Conservation (phyloP, 768 basidiomycete genomes). For the Russula compacta region DNA sequence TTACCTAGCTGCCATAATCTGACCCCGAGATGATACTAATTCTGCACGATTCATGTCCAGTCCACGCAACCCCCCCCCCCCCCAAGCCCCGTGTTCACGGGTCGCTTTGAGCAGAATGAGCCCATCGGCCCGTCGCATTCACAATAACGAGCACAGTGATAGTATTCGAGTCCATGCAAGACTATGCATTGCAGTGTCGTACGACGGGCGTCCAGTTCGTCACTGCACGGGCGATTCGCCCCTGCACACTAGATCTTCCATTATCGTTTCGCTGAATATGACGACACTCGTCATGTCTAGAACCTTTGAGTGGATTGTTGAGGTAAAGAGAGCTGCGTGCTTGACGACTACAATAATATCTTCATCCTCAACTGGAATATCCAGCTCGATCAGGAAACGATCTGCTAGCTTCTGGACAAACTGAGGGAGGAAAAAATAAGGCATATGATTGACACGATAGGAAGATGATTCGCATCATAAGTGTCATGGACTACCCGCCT, state of each 20-base stretch:
- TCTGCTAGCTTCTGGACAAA: constrained; percentile 73
- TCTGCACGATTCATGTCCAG: too few relatives aligned
- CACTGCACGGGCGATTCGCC: not conserved
- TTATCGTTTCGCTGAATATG: not conserved
- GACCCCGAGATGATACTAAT: too few relatives aligned
- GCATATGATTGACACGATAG: too few relatives aligned
- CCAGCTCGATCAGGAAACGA: constrained; percentile 57
- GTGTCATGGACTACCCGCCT: too few relatives aligned
- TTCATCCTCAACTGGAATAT: constrained; percentile 38
- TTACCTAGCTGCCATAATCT: not conserved
- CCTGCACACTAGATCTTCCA: not conserved
- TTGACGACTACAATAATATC: not conserved
- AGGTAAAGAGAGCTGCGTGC: not conserved
- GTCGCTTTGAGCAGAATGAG: not conserved
- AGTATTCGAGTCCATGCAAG: too few relatives aligned
- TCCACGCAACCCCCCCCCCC: too few relatives aligned
- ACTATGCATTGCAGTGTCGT: too few relatives aligned
- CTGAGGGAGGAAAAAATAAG: constrained; percentile 26
- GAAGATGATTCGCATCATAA: constrained; percentile 40
- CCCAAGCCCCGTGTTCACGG: not conserved
- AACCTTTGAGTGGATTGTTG: not conserved
- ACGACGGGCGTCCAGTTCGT: not conserved
- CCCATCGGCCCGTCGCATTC: too few relatives aligned
- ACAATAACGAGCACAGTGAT: too few relatives aligned
- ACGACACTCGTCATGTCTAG: not conserved